Percentiles rank a stretch among this genome's conserved stretches.
Conservation (phyloP, 164 flowering plant species). For the Litsea cubeba region DNA sequence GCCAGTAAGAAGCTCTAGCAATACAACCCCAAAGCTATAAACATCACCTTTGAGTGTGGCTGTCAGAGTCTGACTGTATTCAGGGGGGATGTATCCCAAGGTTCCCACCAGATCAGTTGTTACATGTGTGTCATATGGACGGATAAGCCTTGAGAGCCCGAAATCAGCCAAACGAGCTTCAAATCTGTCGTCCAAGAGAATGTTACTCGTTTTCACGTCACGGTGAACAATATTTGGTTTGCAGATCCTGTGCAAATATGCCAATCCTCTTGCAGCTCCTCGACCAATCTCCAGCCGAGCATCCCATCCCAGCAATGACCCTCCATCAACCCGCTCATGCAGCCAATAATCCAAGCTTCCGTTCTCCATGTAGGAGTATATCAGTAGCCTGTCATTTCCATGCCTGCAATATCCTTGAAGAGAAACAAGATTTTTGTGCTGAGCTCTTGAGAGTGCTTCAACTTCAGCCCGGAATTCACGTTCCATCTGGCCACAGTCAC, state of each 20-base stretch:
- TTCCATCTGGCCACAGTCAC: constrained; percentile 84
- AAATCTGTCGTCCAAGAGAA: constrained; percentile 61
- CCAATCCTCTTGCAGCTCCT: constrained; percentile 72
- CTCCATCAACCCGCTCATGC: constrained; percentile 61
- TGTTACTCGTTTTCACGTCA: constrained; percentile 80
- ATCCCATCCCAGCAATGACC: constrained; percentile 49
- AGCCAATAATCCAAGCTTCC: constrained; percentile 92
- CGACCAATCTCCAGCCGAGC: constrained; percentile 58
- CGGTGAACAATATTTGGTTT: constrained; percentile 72
- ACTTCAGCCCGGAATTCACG: constrained; percentile 82
- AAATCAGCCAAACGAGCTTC: constrained; percentile 89
- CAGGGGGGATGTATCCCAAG: constrained; percentile 84
- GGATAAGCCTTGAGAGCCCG: constrained; percentile 66
- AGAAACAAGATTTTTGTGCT: constrained; percentile 77
- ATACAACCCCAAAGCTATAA: constrained; percentile 83
- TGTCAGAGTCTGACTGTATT: constrained; percentile 61
- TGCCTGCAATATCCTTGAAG: constrained; percentile 75
- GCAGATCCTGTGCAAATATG: constrained; percentile 67
- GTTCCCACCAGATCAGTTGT: constrained; percentile 88
- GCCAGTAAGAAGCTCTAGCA: constrained; percentile 75
- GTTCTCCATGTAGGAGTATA: constrained; percentile 81
- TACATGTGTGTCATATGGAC: constrained; percentile 83
- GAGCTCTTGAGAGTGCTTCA: constrained; percentile 79
- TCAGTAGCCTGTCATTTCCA: constrained; percentile 58
- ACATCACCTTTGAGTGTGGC: constrained; percentile 86